phyloP scores from a whole-genome alignment of 495 filamentous ascomycete genomes.

The Penicillium lividum region DNA sequence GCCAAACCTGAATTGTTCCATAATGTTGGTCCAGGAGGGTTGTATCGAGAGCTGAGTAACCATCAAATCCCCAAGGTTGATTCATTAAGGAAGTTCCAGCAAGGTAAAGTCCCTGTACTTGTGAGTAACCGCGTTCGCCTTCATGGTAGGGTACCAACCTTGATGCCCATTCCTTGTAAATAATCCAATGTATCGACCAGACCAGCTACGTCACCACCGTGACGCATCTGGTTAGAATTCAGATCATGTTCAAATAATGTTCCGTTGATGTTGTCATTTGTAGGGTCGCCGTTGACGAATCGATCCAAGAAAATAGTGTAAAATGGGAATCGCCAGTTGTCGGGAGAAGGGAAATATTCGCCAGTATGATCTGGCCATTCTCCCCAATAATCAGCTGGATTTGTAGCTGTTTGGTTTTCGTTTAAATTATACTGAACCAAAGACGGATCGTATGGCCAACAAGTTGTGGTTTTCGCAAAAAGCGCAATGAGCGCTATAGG shows the following conservation, averaged over 20 bases:
- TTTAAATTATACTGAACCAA: slow-evolving; percentile 63
- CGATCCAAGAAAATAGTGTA: slow-evolving; percentile 71
- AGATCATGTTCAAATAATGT: slow-evolving; percentile 69
- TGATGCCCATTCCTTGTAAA: slow-evolving; percentile 72
- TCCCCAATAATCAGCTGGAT: slow-evolving; percentile 62
- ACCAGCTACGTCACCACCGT: slow-evolving; percentile 69
- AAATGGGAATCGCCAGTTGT: slow-evolving; percentile 70
- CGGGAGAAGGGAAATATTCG: slow-evolving; percentile 56
- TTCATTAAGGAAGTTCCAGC: slow-evolving; percentile 71
- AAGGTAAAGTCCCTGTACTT: slow-evolving; percentile 60
- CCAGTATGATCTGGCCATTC: slow-evolving; percentile 52
- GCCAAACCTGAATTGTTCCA: slow-evolving; percentile 63
- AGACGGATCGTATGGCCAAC: slow-evolving; percentile 56
- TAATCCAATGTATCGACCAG: slow-evolving; percentile 69
- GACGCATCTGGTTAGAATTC: slow-evolving; percentile 66
- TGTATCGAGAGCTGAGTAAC: slow-evolving; percentile 66
- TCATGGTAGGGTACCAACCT: slow-evolving; percentile 42
- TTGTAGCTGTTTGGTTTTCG: slow-evolving; percentile 54
- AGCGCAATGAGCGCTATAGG: slow-evolving; percentile 35
- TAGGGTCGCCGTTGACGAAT: slow-evolving; percentile 70
- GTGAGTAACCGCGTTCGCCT: neutral
- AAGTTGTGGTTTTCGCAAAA: slow-evolving; percentile 31
- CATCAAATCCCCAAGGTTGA: slow-evolving; percentile 66
- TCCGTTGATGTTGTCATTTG: slow-evolving; percentile 69
- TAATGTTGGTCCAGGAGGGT: slow-evolving; percentile 70